These are phyloP conservation scores for Aspergillus kassunensis DNA, from an alignment of 495 filamentous ascomycete genomes.

Conservation along the genomic window DNA sequence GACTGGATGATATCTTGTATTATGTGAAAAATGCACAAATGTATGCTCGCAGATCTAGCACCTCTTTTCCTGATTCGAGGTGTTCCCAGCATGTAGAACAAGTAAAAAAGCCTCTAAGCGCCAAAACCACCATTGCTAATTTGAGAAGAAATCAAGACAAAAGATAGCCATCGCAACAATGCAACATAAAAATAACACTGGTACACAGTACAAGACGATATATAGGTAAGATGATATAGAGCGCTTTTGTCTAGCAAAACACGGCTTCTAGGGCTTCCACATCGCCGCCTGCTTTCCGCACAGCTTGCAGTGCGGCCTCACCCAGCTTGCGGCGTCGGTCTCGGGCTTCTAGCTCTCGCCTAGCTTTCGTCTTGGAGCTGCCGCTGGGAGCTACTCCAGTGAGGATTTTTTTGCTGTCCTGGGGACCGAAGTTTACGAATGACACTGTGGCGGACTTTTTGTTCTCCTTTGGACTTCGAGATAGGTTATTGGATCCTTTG, in stretches of 20 bases:
- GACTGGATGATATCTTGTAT: background rate
- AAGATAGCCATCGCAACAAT: conserved; percentile 2
- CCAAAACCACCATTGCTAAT: conserved; percentile 26
- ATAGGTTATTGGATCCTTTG: conserved; percentile 18
- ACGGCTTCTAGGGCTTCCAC: conserved; percentile 50
- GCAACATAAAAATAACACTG: conserved; percentile 2
- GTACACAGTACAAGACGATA: conserved; percentile 5
- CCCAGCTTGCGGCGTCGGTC: conserved; percentile 74
- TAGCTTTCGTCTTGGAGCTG: conserved; percentile 86
- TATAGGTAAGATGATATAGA: conserved; percentile 4
- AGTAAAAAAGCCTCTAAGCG: conserved; percentile 13
- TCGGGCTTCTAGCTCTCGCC: conserved; percentile 78
- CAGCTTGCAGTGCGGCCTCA: conserved; percentile 67
- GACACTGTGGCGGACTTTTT: conserved; percentile 49
- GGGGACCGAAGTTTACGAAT: conserved; percentile 91
- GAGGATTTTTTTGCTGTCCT: conserved; percentile 75
- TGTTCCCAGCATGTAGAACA: conserved; percentile 14
- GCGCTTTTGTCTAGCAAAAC: conserved; percentile 28
- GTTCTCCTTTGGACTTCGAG: conserved; percentile 30
- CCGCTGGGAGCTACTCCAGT: conserved; percentile 89
- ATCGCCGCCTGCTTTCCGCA: conserved; percentile 78
- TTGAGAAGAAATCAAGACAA: conserved; percentile 10
- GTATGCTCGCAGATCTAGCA: conserved; percentile 7
- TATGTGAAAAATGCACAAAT: background rate
- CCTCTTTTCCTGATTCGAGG: conserved; percentile 11